Evolutionary conservation across 495 filamentous ascomycete genomes (phyloP), one percentile per base, ranked within the genome.

Genomic region (Delitschia confertaspora): DNA sequence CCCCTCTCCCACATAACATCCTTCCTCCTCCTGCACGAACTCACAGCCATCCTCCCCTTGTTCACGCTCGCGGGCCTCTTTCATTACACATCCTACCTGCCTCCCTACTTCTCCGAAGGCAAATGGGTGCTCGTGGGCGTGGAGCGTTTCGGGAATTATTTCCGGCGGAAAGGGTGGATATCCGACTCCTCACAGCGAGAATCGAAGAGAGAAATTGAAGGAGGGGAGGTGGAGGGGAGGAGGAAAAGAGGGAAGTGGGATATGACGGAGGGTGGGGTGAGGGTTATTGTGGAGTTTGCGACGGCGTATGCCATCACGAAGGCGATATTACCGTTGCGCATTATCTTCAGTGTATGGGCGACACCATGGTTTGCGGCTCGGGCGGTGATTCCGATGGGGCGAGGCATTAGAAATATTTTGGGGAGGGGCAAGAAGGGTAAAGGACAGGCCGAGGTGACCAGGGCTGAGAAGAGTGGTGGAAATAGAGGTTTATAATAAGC

Each of bases 281-380:
- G 57, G 49, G 16, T 57, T n/a, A 53, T 59, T 55, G 61, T 75
- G 63, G 47, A 56, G 64, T 74, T 95, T 38, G 89, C 83, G 11
- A 82, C 88, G 25, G 91, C 91, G 14, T 98, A 85, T 65, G 83
- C 84, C 1, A 68, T 95, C 43, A 87, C 82, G 13, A 98, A 98
- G 61, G 78, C 81, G 14, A 53, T 94, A 43, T 60, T 95, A 50
- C 85, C 91, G 4, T 51, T 81, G 6, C 69, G 91, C 47, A 71
- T 98, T 45, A 70, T 75, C 4, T 56, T 74, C 10, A 93, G 88
- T 63, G 69, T 93, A 19, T 91, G 82, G 84, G 81, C 75, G 10
- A 95, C 91, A 38, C 91, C 91, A 30, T 95, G 88, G 88, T 91
- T 95, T 71, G 89, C 91, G 14, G 74, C 79, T 35, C 62, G 71